Evolutionary conservation across 2,329 filamentous ascomycete species (phyloP), one percentile per base, ranked within the genome.

Genomic region (Aspergillus sp.): DNA sequence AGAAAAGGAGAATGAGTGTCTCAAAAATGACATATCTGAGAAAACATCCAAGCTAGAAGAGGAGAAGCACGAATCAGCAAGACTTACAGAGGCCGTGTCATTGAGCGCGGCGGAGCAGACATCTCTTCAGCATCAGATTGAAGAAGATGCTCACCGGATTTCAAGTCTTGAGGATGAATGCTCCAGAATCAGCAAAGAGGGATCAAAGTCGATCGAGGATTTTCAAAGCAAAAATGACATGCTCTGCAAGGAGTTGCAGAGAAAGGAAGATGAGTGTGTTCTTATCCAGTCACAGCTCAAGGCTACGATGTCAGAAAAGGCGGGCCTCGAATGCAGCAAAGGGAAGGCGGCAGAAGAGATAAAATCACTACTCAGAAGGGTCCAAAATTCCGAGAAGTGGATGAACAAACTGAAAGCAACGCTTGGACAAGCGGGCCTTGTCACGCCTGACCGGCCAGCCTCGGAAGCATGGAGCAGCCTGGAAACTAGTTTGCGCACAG

Each of bases 251-350:
- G 58, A 67, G 2, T 50, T 60, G 12, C 45, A 63, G 23, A n/a
- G 30, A 53, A 75, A 74, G 21, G 71, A 72, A 8, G 70, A 78
- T 60, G 72, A 74, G n/a, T 66, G 70, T 32, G 6, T 39, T 19
- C 62, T 47, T 0, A 30, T 64, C 2, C 51, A 61, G 19, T 58
- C 59, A 10, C 59, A 61, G 5, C 57, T 72, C 2, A 50, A 45
- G 5, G 43, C 47, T 10, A 59, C 61, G 12, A 61, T 65, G 23
- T 63, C 58, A 12, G 61, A 64, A 19, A 64, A 56, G 17, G 53
- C 51, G 3, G 62, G 25, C 2, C 61, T 72, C 9, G 70, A 72
- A 51, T 49, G 62, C 8, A 59, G 61, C 3, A 68, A 68, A 17
- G 36, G 49, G 17, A 70, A 68, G 32, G 58, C 63, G 2, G 68